Base-by-base conservation (phyloP, 106 monocot species). In the Apostasia ramifera region DNA sequence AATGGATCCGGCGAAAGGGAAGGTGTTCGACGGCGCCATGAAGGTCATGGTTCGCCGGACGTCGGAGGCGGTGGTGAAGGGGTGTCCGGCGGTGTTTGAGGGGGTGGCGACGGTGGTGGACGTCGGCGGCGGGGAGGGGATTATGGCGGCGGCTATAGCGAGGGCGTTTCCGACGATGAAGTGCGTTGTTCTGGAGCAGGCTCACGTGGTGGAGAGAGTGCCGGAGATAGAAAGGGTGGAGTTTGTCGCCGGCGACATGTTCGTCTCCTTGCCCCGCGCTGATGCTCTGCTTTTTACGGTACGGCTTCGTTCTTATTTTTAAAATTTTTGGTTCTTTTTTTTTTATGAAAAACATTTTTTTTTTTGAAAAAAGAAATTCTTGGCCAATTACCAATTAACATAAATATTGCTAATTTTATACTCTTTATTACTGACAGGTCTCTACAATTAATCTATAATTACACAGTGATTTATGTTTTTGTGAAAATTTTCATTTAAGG, bases 91-190 rank as follows among this genome's bases (percentile, higher is more conserved):
- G 53, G 53, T 46, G 62, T 70, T 69, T 8, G 11, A 11, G 15
- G 71, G 71, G 41, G 13, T 78, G 52, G 11, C 4, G 10, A 49
- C 57, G 41, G 7, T 78, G 51, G 78, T 78, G 66, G 78, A 78
- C 48, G 71, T 72, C 6, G 78, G 78, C 0, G 78, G 78, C 6
- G 78, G 78, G 3, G 44, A 0, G n/a, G 71, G 78, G 3, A 39
- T 56, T 11, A 11, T 59, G 52, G 66, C 59, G 45, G 42, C 38
- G 49, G 64, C 63, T 2, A 59, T 78, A 4, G 52, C 38, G 11
- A 42, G 49, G 50, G 71, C 57, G 12, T 67, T 66, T 65, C 72
- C 78, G 8, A 59, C 49, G 5, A 41, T 67, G 2, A 67, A 43
- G 46, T 66, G 66, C 66, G 59, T 53, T 6, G 66, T 67, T 0